Evolutionary conservation across 805 yeast genomes (phyloP), one percentile per base, ranked within the genome.

Genomic region (Zygoascus bituminiphila): DNA sequence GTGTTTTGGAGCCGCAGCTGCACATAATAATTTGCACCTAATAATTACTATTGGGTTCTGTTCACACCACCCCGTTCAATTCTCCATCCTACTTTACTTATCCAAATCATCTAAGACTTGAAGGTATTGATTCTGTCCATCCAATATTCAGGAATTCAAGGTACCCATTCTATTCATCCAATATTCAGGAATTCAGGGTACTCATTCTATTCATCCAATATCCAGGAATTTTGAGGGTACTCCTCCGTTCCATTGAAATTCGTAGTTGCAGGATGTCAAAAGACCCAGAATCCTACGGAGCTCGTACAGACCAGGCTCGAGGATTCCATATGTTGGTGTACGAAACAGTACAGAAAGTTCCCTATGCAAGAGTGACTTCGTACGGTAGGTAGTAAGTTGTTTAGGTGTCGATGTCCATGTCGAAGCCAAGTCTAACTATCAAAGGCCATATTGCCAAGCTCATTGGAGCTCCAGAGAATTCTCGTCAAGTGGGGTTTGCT

Each of bases 401-500:
- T 15, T 15, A 9, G 43, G 21, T n/a, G 8, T 21, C 14, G 10
- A 9, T 9, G 15, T 15, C 12, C 19, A 21, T 14, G 25, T 9
- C n/a, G n/a, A n/a, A n/a, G n/a, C n/a, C n/a, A n/a, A n/a, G n/a
- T 36, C 10, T 15, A 36, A 14, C 40, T 15, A 19, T 25, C n/a
- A 8, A 14, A 68, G 74, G 87, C 1, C 89, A 83, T 59, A 77
- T 85, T 7, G 93, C 93, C 0, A 73, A 74, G 51, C 63, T 83
- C 8, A 69, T 82, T 0, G 74, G 73, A 25, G 68, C 73, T 44
- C 93, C 95, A 0, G 74, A 68, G 44, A 81, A 83, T 54, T 72
- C 93, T 0, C 69, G 95, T 5, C 88, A 78, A 51, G 93, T 84
- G 0, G 95, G 95, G 0, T 73, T 75, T 26, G 76, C 88, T 0